phyloP scores from a whole-genome alignment of 2,329 filamentous ascomycete species.

The Gnomoniopsis sp. region DNA sequence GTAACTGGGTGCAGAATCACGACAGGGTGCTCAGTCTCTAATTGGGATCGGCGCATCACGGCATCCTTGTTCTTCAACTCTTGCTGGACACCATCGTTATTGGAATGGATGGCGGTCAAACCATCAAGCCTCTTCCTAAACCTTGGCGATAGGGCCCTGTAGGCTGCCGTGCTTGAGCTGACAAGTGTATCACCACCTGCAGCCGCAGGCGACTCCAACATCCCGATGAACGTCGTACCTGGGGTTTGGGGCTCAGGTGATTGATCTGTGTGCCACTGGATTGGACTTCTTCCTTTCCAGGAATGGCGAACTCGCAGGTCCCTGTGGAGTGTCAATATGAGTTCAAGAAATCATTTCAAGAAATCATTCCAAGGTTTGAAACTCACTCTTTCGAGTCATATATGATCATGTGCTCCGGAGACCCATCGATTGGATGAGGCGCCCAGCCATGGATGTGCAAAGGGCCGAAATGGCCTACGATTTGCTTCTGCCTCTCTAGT shows the following conservation, averaged over 20 bases:
- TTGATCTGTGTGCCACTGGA: conserved; percentile 26
- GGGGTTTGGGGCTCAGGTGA: conserved; percentile 22
- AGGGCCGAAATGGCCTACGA: conserved; percentile 22
- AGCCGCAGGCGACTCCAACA: conserved; percentile 23
- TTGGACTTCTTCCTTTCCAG: conserved; percentile 21
- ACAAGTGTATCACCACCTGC: conserved; percentile 24
- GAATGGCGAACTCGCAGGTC: conserved; percentile 20
- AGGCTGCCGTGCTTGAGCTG: conserved; percentile 22
- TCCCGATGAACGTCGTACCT: conserved; percentile 25
- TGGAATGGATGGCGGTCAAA: conserved; percentile 63
- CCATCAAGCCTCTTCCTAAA: conserved; percentile 65
- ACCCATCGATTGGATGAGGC: conserved; percentile 21
- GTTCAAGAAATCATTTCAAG: no score
- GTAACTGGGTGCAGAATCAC: conserved; percentile 65
- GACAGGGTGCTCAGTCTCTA: conserved; percentile 59
- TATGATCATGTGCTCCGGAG: conserved; percentile 23
- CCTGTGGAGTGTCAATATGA: neutral
- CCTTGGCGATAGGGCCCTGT: conserved; percentile 56
- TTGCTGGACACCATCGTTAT: conserved; percentile 44
- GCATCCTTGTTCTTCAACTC: conserved; percentile 39
- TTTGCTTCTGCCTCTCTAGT: conserved; percentile 22
- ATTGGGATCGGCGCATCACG: conserved; percentile 58
- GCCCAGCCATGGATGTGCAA: conserved; percentile 21
- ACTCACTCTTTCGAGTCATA: conserved; percentile 22
- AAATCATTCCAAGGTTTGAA: neutral